Percentiles rank a stretch among this genome's conserved stretches.
phyloP scores from a whole-genome alignment of 495 filamentous ascomycete species.

The Clohesyomyces aquaticus region DNA sequence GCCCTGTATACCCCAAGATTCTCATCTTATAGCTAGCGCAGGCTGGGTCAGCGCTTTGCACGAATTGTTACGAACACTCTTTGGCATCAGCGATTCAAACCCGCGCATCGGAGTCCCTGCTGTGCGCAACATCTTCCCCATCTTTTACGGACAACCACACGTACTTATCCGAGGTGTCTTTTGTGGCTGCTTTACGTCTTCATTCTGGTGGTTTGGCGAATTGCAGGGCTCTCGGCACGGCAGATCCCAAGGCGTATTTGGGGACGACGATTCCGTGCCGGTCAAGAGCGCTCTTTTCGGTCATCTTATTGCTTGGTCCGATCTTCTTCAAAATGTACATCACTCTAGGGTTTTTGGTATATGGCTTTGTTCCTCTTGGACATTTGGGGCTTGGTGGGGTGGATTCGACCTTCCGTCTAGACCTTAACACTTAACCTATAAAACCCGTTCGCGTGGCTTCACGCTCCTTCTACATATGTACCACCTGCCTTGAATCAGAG shows the following conservation, averaged over 20 bases:
- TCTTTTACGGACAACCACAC: constrained; percentile 19
- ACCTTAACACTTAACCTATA: constrained; percentile 33
- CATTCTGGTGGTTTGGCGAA: not conserved
- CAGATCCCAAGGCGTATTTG: constrained; percentile 16
- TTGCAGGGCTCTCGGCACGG: not conserved
- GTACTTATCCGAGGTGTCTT: constrained; percentile 10
- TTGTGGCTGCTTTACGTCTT: not conserved
- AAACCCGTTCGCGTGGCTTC: constrained; percentile 19
- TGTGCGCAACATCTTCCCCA: not conserved
- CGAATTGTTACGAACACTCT: constrained; percentile 32
- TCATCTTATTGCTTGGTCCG: constrained; percentile 9
- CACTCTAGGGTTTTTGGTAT: constrained; percentile 20
- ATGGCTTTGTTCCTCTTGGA: constrained; percentile 10
- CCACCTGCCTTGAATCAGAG: not conserved
- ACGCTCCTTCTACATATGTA: not conserved
- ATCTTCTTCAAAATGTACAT: constrained; percentile 16
- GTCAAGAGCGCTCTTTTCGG: not conserved
- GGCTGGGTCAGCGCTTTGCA: constrained; percentile 39
- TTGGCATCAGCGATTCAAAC: constrained; percentile 1
- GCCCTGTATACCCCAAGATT: constrained; percentile 22
- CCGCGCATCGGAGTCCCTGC: not conserved
- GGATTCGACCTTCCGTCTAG: constrained; percentile 5
- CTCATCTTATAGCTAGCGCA: constrained; percentile 32
- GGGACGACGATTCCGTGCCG: no score
- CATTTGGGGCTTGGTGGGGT: not conserved